Evolutionary conservation across 257 asterid genomes (phyloP).

Genomic region (Eustoma russellianum): DNA sequence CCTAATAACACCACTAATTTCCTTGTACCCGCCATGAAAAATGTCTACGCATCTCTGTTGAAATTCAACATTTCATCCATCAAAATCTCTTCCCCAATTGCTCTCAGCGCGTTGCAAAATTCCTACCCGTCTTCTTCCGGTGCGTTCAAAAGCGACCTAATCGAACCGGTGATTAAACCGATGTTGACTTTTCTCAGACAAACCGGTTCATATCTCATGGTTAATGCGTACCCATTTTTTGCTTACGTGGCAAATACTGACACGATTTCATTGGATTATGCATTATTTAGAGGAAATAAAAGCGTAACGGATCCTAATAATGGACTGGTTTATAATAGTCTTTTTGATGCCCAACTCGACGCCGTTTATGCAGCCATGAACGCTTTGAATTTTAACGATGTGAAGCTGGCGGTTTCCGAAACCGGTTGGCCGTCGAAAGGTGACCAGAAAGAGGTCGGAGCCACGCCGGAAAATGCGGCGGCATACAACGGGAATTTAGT

Average conservation of each 20-base stretch:
- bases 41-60: conserved; percentile 47
- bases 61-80: conserved; percentile 36
- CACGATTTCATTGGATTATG: conserved; percentile 59
- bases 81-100: conserved; percentile 62
- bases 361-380: conserved; percentile 72
- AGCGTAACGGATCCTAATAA: conserved; percentile 49
- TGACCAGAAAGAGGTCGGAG: conserved; percentile 57
- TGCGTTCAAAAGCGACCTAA: conserved; percentile 44
- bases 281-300: conserved; percentile 39
- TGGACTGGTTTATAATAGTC: conserved; percentile 52
- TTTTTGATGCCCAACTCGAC: conserved; percentile 78
- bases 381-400: conserved; percentile 33
- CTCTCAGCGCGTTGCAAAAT: conserved; percentile 46
- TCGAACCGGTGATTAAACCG: conserved; percentile 74
- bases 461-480: conserved; percentile 43
- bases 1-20: conserved; percentile 42
- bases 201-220: conserved; percentile 64
- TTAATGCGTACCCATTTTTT: conserved; percentile 68
- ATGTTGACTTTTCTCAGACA: conserved; percentile 49
- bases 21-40: conserved; percentile 84
- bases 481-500: conserved; percentile 78
- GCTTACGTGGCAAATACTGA: conserved; percentile 58
- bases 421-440: conserved; percentile 98
- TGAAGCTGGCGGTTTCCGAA: conserved; percentile 50
- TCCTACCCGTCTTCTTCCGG: conserved; percentile 90